A percentile compares a stretch with the other conserved stretches of the same genome.
phyloP scores from a whole-genome alignment of 192 early-diverging fungal species.

The Obelidium mucronatum region DNA sequence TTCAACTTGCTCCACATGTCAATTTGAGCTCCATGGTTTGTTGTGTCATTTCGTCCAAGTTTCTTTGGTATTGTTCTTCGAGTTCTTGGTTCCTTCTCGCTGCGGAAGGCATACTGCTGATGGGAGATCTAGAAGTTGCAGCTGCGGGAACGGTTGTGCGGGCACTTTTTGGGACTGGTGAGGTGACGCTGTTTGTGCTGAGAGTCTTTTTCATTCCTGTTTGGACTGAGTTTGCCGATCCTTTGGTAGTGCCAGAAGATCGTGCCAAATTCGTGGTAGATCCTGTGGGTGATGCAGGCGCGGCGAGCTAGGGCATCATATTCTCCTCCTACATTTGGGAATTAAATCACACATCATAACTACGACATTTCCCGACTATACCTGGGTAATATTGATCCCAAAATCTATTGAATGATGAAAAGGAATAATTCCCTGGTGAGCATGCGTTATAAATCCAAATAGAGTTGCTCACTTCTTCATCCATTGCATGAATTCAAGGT shows the following conservation, averaged over 20 bases:
- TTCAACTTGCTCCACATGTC: constrained; percentile 88
- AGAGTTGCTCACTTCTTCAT: constrained; percentile 69
- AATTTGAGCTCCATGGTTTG: constrained; percentile 83
- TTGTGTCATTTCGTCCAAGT: constrained; percentile 77
- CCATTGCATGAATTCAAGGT: constrained; percentile 98
- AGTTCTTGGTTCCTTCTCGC: constrained; percentile 6
- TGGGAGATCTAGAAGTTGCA: too few species aligned
- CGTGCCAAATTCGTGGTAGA: neutral
- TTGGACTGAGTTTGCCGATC: constrained; percentile 20
- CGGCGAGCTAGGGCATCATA: constrained; percentile 88
- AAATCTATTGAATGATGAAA: too few species aligned
- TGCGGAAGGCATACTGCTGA: neutral
- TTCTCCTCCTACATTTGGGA: too few species aligned
- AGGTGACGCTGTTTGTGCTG: neutral
- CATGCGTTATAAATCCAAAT: too few species aligned
- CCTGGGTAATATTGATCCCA: constrained; percentile 91
- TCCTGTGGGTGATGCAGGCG: constrained; percentile 14
- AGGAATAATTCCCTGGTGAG: too few species aligned
- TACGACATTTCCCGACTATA: too few species aligned
- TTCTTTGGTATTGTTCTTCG: constrained; percentile 62
- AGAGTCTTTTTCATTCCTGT: constrained; percentile 51
- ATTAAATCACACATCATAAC: too few species aligned
- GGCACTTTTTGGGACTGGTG: neutral
- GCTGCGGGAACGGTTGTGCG: neutral
- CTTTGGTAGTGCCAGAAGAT: neutral